phyloP scores from a whole-genome alignment of 106 monocot genomes.

The Dendrobium nobile region DNA sequence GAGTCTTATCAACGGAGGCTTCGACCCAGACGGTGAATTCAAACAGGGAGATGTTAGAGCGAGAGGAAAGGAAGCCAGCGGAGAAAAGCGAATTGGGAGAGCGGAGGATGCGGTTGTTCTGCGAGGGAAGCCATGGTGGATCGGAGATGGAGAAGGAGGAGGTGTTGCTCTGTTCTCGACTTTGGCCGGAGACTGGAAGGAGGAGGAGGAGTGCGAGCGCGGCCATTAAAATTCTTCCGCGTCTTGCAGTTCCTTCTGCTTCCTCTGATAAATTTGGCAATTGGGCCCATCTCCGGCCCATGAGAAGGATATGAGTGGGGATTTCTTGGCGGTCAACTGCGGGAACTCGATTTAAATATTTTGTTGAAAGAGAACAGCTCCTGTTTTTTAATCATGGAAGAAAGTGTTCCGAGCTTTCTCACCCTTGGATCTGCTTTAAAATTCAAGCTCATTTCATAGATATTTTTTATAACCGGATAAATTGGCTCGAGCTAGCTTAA shows the following conservation, averaged over 20 bases:
- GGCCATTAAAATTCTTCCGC: background rate
- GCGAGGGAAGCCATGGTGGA: conserved; percentile 37
- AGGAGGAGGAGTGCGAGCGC: background rate
- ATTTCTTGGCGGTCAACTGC: too few species aligned
- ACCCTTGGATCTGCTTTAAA: too few species aligned
- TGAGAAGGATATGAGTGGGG: too few species aligned
- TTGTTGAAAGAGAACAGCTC: too few species aligned
- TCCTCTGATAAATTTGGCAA: too few species aligned
- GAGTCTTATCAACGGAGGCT: background rate
- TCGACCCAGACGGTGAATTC: conserved; percentile 43
- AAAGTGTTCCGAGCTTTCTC: too few species aligned
- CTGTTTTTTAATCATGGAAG: too few species aligned
- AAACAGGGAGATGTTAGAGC: background rate
- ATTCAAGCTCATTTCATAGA: too few species aligned
- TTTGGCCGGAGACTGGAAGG: conserved; percentile 2
- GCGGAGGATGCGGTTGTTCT: conserved; percentile 27
- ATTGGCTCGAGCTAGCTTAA: too few species aligned
- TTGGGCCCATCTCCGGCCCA: too few species aligned
- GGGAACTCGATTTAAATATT: too few species aligned
- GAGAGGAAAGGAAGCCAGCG: conserved; percentile 38
- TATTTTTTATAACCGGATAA: too few species aligned
- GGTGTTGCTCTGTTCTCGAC: background rate
- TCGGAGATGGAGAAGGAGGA: conserved; percentile 28
- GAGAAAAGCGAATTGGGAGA: conserved; percentile 40
- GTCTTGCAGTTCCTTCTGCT: background rate